phyloP scores from a whole-genome alignment of 2,329 filamentous ascomycete species.

The Calonectria hongkongensis region DNA sequence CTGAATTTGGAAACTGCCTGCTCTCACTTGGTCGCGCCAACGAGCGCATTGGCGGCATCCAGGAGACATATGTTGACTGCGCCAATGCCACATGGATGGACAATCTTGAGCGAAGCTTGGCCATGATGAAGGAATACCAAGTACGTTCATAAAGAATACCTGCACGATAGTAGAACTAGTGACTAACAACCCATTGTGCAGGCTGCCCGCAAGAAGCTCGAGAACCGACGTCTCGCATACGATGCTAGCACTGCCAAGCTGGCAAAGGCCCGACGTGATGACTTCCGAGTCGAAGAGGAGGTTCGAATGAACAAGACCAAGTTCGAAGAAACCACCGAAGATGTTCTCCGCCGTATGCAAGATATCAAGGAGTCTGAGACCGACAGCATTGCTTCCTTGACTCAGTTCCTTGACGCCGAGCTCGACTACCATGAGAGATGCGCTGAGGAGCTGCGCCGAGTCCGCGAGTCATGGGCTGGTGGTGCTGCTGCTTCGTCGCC shows the following conservation, averaged over 20 bases:
- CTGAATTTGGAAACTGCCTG: conserved; percentile 92
- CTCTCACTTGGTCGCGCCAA: conserved; percentile 88
- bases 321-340: conserved; percentile 95
- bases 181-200: background rate
- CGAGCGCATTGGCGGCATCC: conserved; percentile 88
- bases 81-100: conserved; percentile 92
- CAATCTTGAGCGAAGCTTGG: conserved; percentile 89
- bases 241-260: conserved; percentile 93
- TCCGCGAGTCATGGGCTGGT: conserved; percentile 67
- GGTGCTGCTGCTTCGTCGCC: conserved; percentile 50
- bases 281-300: conserved; percentile 95
- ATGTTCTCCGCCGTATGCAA: conserved; percentile 93
- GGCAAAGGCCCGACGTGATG: conserved; percentile 94
- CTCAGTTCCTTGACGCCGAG: conserved; percentile 89
- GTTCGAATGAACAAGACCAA: conserved; percentile 93
- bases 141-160: conserved; percentile 67
- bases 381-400: conserved; percentile 87
- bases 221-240: conserved; percentile 90
- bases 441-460: conserved; percentile 83
- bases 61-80: conserved; percentile 87
- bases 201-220: conserved; percentile 91
- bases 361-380: conserved; percentile 95
- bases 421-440: conserved; percentile 94
- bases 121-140: conserved; percentile 99
- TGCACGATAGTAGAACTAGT: conserved; percentile 57